These are phyloP conservation scores for Sinapis alba DNA, from an alignment of 441 rosid species.

Conservation along the genomic window DNA sequence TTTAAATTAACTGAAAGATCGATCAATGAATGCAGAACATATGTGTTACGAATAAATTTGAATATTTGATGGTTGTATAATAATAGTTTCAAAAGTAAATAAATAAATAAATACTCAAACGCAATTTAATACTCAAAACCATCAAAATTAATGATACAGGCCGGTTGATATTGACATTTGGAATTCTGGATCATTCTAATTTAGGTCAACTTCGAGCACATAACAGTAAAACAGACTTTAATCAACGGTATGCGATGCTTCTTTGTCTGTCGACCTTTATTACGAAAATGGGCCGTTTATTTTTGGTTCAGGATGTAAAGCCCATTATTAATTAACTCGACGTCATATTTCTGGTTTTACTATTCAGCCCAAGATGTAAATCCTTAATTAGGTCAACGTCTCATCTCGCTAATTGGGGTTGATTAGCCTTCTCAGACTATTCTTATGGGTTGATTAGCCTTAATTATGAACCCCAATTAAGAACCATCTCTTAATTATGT, in stretches of 20 bases:
- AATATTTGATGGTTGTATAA: neutral
- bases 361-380: neutral
- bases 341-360: neutral
- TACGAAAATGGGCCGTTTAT: neutral
- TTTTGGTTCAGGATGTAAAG: neutral
- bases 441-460: no score
- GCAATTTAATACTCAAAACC: neutral
- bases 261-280: neutral
- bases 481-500: no score
- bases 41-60: neutral
- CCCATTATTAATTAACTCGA: neutral
- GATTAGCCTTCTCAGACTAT: no score
- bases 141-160: neutral
- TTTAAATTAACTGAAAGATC: neutral
- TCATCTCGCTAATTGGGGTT: no score
- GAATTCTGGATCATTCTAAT: neutral
- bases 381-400: neutral
- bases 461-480: no score
- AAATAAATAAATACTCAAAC: neutral
- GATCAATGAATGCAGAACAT: neutral
- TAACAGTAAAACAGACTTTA: neutral
- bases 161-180: neutral
- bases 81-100: neutral
- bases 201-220: neutral
- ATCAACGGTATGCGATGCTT: neutral